Conservation (phyloP, 1,139 yeast species). For the Eremothecium gossypii region DNA sequence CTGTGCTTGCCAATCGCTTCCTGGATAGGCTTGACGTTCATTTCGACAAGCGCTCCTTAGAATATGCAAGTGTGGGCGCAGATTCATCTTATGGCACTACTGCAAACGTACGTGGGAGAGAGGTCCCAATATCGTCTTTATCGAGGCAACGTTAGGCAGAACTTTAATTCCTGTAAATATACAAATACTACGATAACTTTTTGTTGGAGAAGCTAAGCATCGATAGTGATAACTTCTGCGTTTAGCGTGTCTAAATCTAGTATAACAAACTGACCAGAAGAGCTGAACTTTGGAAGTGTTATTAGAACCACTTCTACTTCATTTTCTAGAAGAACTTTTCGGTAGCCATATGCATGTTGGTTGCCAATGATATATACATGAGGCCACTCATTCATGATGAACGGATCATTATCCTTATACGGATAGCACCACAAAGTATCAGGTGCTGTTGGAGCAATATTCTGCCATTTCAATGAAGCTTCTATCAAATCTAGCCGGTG, state of each 20-base stretch:
- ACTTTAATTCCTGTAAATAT: constrained; percentile 3
- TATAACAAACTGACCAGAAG: constrained; percentile 59
- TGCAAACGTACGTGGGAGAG: constrained; percentile 36
- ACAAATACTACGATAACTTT: constrained; percentile 6
- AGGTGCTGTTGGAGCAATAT: constrained; percentile 89
- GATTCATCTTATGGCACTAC: constrained; percentile 42
- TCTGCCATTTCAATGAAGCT: constrained; percentile 72
- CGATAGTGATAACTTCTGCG: constrained; percentile 37
- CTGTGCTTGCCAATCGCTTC: constrained; percentile 47
- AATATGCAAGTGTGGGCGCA: constrained; percentile 36
- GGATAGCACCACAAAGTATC: constrained; percentile 92
- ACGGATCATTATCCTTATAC: constrained; percentile 71
- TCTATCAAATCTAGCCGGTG: constrained; percentile 50
- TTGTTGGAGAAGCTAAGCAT: constrained; percentile 10
- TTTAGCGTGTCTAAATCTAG: constrained; percentile 52
- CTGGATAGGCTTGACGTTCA: constrained; percentile 56
- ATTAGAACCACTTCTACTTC: constrained; percentile 40
- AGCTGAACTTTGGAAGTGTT: constrained; percentile 61
- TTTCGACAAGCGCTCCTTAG: constrained; percentile 33
- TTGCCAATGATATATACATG: constrained; percentile 84
- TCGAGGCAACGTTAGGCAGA: neutral
- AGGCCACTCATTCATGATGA: constrained; percentile 67
- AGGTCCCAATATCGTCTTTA: constrained; percentile 31
- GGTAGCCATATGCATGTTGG: constrained; percentile 44
- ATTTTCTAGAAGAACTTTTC: constrained; percentile 31